These are phyloP conservation scores for Cladorrhinum samala DNA, from an alignment of 495 filamentous ascomycete genomes.

Conservation along the genomic window DNA sequence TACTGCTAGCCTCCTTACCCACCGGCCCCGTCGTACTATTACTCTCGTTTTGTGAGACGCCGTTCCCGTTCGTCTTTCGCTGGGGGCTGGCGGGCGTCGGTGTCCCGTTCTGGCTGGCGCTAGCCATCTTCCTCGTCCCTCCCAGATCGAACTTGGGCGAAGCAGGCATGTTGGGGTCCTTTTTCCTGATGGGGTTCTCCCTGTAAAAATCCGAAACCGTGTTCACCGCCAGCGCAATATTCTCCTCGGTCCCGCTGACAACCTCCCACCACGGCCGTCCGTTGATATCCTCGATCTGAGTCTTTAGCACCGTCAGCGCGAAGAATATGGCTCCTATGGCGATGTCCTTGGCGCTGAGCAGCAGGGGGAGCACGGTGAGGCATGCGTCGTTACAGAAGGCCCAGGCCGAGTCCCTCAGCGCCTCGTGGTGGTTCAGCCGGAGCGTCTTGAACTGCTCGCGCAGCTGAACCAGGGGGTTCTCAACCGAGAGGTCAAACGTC, in stretches of 20 bases:
- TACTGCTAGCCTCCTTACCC: slow-evolving; percentile 9
- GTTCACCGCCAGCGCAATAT: slow-evolving; percentile 58
- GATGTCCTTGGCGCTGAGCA: slow-evolving; percentile 70
- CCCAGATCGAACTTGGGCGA: slow-evolving; percentile 43
- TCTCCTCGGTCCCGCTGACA: slow-evolving; percentile 56
- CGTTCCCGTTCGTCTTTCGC: not conserved
- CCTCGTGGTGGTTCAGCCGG: slow-evolving; percentile 62
- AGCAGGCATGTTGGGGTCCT: slow-evolving; percentile 33
- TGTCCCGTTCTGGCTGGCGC: slow-evolving; percentile 24
- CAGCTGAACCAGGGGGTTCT: slow-evolving; percentile 74
- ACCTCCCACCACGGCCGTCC: slow-evolving; percentile 85
- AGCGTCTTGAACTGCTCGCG: slow-evolving; percentile 70
- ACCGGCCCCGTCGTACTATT: too few relatives aligned
- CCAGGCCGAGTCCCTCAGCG: slow-evolving; percentile 77
- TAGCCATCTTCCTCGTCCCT: slow-evolving; percentile 39
- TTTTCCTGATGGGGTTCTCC: slow-evolving; percentile 52
- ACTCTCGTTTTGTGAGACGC: too few relatives aligned
- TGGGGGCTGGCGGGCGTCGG: slow-evolving; percentile 2
- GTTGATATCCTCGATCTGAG: slow-evolving; percentile 61
- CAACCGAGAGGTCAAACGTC: slow-evolving; percentile 88
- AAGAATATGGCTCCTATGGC: slow-evolving; percentile 84
- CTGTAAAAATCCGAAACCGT: slow-evolving; percentile 71
- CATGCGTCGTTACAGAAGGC: slow-evolving; percentile 86
- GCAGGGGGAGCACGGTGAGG: slow-evolving; percentile 77
- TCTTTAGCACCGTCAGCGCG: slow-evolving; percentile 61